Evolutionary conservation across 768 basidiomycete species (phyloP).

Genomic region (Mycena chlorophos): DNA sequence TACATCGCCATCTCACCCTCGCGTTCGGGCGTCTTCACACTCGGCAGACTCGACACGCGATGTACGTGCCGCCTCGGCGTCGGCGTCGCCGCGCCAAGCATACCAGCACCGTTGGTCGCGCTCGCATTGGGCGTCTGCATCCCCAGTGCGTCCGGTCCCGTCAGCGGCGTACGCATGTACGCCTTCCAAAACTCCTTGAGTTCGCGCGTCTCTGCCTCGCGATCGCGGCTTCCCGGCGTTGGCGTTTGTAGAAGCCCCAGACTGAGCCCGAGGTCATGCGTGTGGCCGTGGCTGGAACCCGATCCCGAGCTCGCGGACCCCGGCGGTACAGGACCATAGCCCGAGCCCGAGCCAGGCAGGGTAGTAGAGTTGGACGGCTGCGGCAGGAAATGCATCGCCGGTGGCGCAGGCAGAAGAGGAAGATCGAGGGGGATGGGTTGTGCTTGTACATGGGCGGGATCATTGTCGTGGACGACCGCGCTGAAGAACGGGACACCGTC

Average conservation of each 20-base stretch:
- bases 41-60: conserved; percentile 69
- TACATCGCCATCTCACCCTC: too few species aligned
- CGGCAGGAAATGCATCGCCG: conserved; percentile 1
- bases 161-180: conserved; percentile 69
- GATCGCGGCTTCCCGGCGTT: conserved; percentile 32
- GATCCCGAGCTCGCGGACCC: too few species aligned
- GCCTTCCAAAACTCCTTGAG: conserved; percentile 73
- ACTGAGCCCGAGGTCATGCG: too few species aligned
- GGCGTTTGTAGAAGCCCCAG: too few species aligned
- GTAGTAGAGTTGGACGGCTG: too few species aligned
- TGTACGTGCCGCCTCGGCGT: conserved; percentile 36
- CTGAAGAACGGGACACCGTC: conserved; percentile 71
- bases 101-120: conserved; percentile 4
- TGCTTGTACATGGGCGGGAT: not conserved
- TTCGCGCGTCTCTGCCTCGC: conserved; percentile 46
- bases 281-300: too few species aligned
- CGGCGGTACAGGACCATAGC: too few species aligned
- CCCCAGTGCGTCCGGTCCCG: conserved; percentile 29
- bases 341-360: too few species aligned
- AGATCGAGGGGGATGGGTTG: conserved; percentile 25
- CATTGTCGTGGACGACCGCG: too few species aligned
- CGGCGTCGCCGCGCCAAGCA: not conserved
- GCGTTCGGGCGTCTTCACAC: conserved; percentile 61
- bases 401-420: conserved; percentile 11
- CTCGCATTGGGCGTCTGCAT: conserved; percentile 19